Percentiles rank a stretch among this genome's conserved stretches.
Evolutionary conservation across 2,329 filamentous ascomycete genomes (phyloP).

Genomic region (Cladosporium sp.): DNA sequence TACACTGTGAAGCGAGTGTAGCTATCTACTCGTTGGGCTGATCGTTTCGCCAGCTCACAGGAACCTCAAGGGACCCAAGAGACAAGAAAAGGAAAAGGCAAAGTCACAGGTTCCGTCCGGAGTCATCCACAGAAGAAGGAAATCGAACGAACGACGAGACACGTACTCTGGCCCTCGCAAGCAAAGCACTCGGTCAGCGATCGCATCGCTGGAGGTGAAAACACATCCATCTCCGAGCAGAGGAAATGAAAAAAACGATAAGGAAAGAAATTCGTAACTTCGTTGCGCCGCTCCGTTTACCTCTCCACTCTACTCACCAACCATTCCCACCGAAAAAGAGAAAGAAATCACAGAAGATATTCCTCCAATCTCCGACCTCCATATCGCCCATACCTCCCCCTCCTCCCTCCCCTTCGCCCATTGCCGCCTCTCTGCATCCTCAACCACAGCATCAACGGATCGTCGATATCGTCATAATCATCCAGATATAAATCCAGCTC

Average conservation of each 20-base stretch:
- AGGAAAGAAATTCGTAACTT: no score
- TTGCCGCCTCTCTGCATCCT: neutral
- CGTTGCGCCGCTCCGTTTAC: no score
- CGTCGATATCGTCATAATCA: constrained; percentile 2
- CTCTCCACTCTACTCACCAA: no score
- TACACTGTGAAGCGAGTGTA: neutral
- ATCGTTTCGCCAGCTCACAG: neutral
- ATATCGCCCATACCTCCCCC: neutral
- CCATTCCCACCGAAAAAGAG: neutral
- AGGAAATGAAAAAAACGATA: no score
- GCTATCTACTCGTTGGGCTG: neutral
- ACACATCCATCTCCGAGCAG: no score
- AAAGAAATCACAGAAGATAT: neutral
- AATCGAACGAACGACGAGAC: no score
- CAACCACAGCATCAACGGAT: constrained; percentile 1
- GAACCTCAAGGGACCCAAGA: neutral
- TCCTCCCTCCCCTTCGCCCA: neutral
- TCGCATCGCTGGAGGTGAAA: no score
- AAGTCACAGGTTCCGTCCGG: no score
- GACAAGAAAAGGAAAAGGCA: neutral
- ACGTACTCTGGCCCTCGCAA: no score
- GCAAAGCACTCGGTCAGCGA: no score
- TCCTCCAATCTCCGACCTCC: neutral
- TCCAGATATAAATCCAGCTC: neutral
- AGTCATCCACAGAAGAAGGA: no score